Evolutionary conservation across 2,329 filamentous ascomycete species (phyloP), one percentile per base, ranked within the genome.

Genomic region (Aureobasidium sp.): DNA sequence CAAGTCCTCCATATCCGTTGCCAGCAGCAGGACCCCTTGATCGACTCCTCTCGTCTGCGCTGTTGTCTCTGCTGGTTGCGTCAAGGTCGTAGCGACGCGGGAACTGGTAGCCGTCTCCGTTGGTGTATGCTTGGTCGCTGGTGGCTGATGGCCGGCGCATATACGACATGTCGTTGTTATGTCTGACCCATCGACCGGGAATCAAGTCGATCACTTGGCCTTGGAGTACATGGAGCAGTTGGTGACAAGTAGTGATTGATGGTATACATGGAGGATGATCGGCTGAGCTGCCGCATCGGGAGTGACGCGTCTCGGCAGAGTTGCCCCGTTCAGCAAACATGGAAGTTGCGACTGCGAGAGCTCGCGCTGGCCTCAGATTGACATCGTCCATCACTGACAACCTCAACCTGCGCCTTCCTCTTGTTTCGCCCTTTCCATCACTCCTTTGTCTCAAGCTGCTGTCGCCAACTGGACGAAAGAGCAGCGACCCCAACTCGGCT

Each of bases 11-110:
- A 52, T 71, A 71, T 52, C 73, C 75, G 15, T 74, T 74, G 66
- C 77, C 77, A 36, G 75, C 75, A 27, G 72, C 74, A 5, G 76
- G 71, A 7, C 75, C 71, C 39, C 74, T 67, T 12, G 70, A 68
- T 26, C 70, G 69, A 56, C 65, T 67, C 8, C 75, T 69, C 44
- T 72, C 72, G 29, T 73, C 71, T 32, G 71, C 71, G 61, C 71
- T 73, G 29, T 68, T 73, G 51, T 72, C 72, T 32, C 69, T 67
- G 55, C 69, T 74, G 62, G 69, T 72, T 43, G 65, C 57, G 39
- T 74, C 72, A 63, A 72, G 70, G 59, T 74, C 70, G 66, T 72
- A 74, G 56, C 71, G 70, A 12, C 67, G 68, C 20, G 74, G 57
- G 34, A 65, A 44, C 69, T 72, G 52, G 65, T 69, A 67, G 62